Conservation (phyloP, 2,329 filamentous ascomycete genomes). For the Sphaerulina populicola region DNA sequence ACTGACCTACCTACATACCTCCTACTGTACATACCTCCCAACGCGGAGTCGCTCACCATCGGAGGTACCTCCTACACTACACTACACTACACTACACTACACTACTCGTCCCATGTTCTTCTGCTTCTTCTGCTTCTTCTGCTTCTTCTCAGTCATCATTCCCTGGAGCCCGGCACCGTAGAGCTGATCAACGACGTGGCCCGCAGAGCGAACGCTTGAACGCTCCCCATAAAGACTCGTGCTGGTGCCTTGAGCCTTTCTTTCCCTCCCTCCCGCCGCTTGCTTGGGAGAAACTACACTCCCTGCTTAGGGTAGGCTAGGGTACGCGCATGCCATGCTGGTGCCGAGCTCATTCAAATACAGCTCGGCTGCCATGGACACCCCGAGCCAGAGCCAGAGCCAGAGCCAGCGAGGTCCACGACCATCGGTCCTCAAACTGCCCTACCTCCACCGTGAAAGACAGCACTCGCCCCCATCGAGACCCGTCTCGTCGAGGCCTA, state of each 20-base stretch:
- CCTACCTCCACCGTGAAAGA: constrained; percentile 14
- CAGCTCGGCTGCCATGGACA: constrained; percentile 29
- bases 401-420: constrained; percentile 15
- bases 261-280: too few relatives aligned
- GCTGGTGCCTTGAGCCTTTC: constrained; percentile 1
- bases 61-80: too few relatives aligned
- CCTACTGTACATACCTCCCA: too few relatives aligned
- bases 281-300: constrained; percentile 13
- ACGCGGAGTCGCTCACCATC: too few relatives aligned
- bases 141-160: too few relatives aligned
- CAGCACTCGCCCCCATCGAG: constrained; percentile 10
- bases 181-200: background rate
- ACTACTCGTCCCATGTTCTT: background rate
- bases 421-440: constrained; percentile 5
- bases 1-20: too few relatives aligned
- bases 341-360: constrained; percentile 42
- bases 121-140: background rate
- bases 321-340: constrained; percentile 32
- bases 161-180: constrained; percentile 3
- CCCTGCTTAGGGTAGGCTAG: constrained; percentile 1
- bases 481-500: constrained; percentile 22
- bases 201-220: constrained; percentile 1
- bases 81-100: too few relatives aligned
- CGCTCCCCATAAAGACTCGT: constrained; percentile 11
- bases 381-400: constrained; percentile 17